Evolutionary conservation across 116 monocot species (phyloP).

Genomic region (Papilionanthe hybrid): DNA sequence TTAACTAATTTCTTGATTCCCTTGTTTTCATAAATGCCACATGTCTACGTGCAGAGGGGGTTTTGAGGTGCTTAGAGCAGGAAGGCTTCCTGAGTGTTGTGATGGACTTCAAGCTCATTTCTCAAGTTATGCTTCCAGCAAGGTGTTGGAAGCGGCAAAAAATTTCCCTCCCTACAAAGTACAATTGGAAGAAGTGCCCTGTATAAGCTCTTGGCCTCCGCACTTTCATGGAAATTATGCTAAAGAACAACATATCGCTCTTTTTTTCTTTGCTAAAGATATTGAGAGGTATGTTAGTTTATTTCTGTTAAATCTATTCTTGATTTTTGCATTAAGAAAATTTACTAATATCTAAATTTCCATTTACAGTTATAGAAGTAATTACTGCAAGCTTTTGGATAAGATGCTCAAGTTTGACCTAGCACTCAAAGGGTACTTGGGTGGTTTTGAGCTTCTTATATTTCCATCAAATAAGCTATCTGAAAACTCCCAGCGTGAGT

Average conservation of each 20-base stretch:
- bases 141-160: constrained; percentile 51
- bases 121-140: constrained; percentile 60
- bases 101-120: constrained; percentile 88
- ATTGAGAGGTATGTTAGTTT: constrained; percentile 49
- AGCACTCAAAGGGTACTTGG: constrained; percentile 70
- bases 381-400: constrained; percentile 67
- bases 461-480: constrained; percentile 77
- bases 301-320: background rate
- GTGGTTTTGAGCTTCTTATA: constrained; percentile 74
- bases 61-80: constrained; percentile 64
- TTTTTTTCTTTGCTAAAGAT: constrained; percentile 95
- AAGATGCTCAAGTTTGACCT: constrained; percentile 66
- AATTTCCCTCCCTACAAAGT: constrained; percentile 58
- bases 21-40: constrained; percentile 9
- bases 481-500: constrained; percentile 57
- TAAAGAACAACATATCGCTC: constrained; percentile 71
- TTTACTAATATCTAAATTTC: constrained; percentile 2
- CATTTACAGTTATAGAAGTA: constrained; percentile 56
- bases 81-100: constrained; percentile 31
- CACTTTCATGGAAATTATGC: constrained; percentile 48
- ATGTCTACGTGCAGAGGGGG: constrained; percentile 47
- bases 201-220: constrained; percentile 45
- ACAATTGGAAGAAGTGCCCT: constrained; percentile 65
- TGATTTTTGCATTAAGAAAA: constrained; percentile 9
- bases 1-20: background rate